Evolutionary conservation across 768 basidiomycete species (phyloP).

Genomic region (Russula sp.): DNA sequence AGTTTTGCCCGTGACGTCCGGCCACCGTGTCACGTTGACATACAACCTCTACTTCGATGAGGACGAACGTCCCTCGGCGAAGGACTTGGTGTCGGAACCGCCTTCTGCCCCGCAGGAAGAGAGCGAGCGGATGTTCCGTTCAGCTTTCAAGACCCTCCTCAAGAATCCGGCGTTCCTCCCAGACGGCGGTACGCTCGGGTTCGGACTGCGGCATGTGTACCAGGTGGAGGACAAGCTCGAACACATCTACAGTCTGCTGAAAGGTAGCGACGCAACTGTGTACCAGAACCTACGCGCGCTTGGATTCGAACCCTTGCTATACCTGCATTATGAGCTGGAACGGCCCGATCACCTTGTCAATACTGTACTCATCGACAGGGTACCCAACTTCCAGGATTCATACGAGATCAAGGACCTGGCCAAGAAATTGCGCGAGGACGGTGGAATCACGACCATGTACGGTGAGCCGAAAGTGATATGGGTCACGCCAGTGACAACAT

Average conservation of each 20-base stretch:
- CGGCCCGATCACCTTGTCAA: not conserved
- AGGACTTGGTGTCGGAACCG: not conserved
- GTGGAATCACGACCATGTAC: not conserved
- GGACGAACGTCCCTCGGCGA: not conserved
- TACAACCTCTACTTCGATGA: conserved; percentile 35
- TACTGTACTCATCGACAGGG: not conserved
- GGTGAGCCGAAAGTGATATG: not conserved
- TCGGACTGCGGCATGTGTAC: conserved; percentile 10
- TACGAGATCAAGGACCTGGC: not conserved
- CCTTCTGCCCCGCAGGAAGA: not conserved
- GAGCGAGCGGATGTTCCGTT: not conserved
- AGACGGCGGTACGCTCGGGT: not conserved
- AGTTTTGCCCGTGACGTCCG: conserved; percentile 36
- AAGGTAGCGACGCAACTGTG: conserved; percentile 6
- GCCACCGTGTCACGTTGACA: conserved; percentile 27
- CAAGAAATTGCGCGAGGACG: too few species aligned
- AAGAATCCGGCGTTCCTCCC: conserved; percentile 5
- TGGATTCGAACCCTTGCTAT: not conserved
- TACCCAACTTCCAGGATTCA: too few species aligned
- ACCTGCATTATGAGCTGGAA: not conserved
- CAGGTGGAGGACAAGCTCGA: not conserved
- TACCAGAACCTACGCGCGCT: not conserved
- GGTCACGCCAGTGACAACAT: not conserved
- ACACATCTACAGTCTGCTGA: conserved; percentile 1
- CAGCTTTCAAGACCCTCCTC: not conserved